phyloP scores from a whole-genome alignment of 176 grass and related monocot genomes.

The Zoysia pacifica region DNA sequence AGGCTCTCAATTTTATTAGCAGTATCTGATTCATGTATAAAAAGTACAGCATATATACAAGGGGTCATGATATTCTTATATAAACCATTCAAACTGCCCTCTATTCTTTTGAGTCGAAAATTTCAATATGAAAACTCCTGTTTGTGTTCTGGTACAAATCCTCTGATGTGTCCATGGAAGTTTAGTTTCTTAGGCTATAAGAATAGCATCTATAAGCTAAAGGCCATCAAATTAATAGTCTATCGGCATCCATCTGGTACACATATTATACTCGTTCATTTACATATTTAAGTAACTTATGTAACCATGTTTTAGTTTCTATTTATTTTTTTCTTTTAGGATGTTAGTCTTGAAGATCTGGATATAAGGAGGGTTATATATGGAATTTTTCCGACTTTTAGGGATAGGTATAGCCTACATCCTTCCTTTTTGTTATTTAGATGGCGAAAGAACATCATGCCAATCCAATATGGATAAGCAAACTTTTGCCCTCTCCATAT shows the following conservation, averaged over 20 bases:
- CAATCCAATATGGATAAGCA: background rate
- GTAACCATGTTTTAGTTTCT: slow-evolving; percentile 9
- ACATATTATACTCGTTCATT: slow-evolving; percentile 7
- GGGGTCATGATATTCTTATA: background rate
- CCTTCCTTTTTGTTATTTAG: slow-evolving; percentile 6
- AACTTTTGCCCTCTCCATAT: background rate
- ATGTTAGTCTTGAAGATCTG: slow-evolving; percentile 62
- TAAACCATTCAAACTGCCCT: background rate
- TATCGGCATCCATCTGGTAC: slow-evolving; percentile 6
- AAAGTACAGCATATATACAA: background rate
- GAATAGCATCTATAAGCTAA: background rate
- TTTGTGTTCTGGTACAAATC: background rate
- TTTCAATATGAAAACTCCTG: background rate
- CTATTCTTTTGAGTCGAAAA: background rate
- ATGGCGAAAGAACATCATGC: background rate
- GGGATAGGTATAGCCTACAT: slow-evolving; percentile 57
- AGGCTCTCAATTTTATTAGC: background rate
- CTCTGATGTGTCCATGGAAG: slow-evolving; percentile 22
- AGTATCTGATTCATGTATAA: background rate
- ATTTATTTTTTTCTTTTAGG: slow-evolving; percentile 52
- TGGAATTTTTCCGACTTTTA: slow-evolving; percentile 96
- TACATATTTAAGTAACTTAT: background rate
- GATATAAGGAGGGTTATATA: slow-evolving; percentile 91
- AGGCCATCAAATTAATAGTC: background rate
- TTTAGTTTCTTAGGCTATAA: slow-evolving; percentile 27